These are phyloP conservation scores for Posidonia australis DNA, from an alignment of 106 monocot species.

Conservation along the genomic window DNA sequence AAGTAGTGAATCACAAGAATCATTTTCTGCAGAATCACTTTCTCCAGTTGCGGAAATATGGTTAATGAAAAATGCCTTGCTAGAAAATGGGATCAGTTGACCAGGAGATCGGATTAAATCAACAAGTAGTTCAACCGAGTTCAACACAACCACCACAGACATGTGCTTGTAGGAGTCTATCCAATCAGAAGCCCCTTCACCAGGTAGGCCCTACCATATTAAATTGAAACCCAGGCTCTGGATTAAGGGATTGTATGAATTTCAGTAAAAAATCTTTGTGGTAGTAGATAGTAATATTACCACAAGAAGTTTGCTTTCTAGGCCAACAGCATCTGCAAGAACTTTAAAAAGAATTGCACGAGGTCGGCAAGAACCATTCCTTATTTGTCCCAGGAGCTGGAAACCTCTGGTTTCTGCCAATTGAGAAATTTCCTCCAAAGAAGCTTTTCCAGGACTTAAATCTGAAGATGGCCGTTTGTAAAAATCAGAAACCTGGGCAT, in stretches of 20 bases:
- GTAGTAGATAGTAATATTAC: too few relatives aligned
- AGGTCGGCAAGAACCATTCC: conserved; percentile 90
- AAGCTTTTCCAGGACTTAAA: conserved; percentile 65
- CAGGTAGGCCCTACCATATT: conserved; percentile 91
- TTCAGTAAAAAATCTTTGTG: too few relatives aligned
- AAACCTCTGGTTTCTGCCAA: conserved; percentile 60
- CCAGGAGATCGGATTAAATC: conserved; percentile 99
- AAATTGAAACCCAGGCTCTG: too few relatives aligned
- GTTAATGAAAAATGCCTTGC: conserved; percentile 69
- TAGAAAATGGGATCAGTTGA: conserved; percentile 84
- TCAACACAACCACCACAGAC: conserved; percentile 72
- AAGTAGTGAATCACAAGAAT: conserved; percentile 99
- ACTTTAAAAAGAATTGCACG: conserved; percentile 96
- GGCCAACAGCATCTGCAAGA: conserved; percentile 91
- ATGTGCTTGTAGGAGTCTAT: conserved; percentile 84
- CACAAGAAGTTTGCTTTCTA: conserved; percentile 86
- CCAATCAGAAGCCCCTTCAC: conserved; percentile 64
- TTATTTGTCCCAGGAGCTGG: conserved; percentile 92
- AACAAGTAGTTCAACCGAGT: conserved; percentile 81
- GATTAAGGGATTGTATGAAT: too few relatives aligned
- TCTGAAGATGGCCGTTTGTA: conserved; percentile 79
- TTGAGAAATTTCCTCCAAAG: conserved; percentile 52
- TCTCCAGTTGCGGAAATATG: conserved; percentile 85
- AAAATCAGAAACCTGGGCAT: conserved; percentile 71
- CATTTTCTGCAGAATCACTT: conserved; percentile 96